Evolutionary conservation across 2,329 filamentous ascomycete genomes (phyloP).

Genomic region (Metarhizium anisopliae): DNA sequence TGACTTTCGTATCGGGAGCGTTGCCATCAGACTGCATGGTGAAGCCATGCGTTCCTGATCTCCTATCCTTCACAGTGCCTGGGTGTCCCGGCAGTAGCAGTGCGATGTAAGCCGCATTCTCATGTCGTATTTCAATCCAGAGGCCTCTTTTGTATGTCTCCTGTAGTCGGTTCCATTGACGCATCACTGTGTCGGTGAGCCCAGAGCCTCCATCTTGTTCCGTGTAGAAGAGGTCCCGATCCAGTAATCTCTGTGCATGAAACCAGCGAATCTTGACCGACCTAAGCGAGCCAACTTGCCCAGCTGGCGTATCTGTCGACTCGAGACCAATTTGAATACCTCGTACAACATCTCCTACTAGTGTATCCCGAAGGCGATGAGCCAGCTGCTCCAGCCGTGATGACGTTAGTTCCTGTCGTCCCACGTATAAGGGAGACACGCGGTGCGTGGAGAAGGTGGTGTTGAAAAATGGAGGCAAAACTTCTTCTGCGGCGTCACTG

Average conservation of each 20-base stretch:
- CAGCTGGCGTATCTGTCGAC: conserved; percentile 28
- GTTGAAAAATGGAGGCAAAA: conserved; percentile 41
- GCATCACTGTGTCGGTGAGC: conserved; percentile 9
- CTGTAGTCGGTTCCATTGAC: conserved; percentile 8
- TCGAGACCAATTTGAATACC: conserved; percentile 46
- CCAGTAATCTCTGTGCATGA: conserved; percentile 20
- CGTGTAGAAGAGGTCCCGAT: conserved; percentile 15
- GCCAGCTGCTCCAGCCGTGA: conserved; percentile 34
- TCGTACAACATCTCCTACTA: conserved; percentile 51
- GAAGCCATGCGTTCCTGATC: conserved; percentile 9
- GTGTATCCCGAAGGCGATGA: conserved; percentile 40
- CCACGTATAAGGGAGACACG: conserved; percentile 43
- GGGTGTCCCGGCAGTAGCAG: conserved; percentile 36
- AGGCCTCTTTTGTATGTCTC: conserved; percentile 21
- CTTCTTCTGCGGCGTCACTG: conserved; percentile 16
- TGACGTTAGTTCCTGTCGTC: conserved; percentile 27
- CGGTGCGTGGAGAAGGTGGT: conserved; percentile 50
- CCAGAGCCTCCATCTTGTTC: conserved; percentile 10
- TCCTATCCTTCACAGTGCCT: conserved; percentile 5
- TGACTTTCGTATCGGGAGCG: not conserved
- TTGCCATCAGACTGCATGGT: conserved; percentile 12
- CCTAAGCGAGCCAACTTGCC: conserved; percentile 34
- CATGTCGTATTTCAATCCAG: conserved; percentile 43
- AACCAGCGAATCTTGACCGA: conserved; percentile 41
- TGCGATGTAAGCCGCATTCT: conserved; percentile 41